Evolutionary conservation across 306 rosid genomes (phyloP).

Genomic region (Citrullus mucosospermus): DNA sequence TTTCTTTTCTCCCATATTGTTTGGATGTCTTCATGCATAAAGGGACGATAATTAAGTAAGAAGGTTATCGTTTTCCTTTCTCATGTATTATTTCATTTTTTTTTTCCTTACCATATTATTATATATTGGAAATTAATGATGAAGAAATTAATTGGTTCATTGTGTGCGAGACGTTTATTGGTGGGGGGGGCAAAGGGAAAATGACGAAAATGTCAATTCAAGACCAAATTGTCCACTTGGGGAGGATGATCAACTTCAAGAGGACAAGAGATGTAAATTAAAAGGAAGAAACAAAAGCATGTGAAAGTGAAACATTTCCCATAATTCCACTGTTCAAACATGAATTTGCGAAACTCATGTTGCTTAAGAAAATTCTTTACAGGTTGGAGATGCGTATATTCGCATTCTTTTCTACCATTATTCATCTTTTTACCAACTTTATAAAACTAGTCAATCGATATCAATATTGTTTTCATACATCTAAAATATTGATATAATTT

Average conservation of each 20-base stretch:
- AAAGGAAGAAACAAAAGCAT: not conserved
- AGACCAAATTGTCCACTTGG: not conserved
- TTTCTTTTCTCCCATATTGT: not conserved
- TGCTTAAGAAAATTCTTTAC: too few species aligned
- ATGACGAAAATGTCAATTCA: not conserved
- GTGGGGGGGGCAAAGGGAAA: not conserved
- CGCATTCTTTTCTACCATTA: too few species aligned
- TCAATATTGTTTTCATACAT: too few species aligned
- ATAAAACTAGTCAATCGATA: too few species aligned
- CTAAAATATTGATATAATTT: too few species aligned
- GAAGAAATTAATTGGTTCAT: not conserved
- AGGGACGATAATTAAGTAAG: not conserved
- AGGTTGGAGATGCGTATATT: too few species aligned
- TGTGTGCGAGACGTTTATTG: not conserved
- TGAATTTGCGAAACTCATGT: not conserved
- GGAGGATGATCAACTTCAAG: not conserved
- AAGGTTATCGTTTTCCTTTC: not conserved
- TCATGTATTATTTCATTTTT: not conserved
- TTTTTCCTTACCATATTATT: not conserved
- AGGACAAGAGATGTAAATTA: not conserved
- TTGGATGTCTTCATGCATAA: not conserved
- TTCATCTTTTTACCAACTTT: too few species aligned
- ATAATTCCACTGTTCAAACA: not conserved
- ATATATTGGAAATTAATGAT: not conserved
- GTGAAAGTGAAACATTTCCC: not conserved